Percentiles rank a stretch among this genome's conserved stretches.
phyloP scores from a whole-genome alignment of 805 yeast species.

The Zygosaccharomyces bisporus region DNA sequence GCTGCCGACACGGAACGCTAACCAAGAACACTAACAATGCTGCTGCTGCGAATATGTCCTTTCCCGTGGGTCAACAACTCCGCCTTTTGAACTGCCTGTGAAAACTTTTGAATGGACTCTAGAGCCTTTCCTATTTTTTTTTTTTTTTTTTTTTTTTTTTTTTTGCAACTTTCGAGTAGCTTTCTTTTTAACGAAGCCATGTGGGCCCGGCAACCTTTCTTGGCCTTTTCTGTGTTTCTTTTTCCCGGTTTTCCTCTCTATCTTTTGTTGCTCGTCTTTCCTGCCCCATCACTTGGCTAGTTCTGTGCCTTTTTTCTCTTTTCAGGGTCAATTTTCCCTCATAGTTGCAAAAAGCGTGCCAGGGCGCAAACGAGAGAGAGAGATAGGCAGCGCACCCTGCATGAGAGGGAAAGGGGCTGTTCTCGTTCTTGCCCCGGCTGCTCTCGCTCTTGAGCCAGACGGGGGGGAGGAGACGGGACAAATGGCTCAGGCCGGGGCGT shows the following conservation, averaged over 20 bases:
- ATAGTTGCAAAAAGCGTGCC: neutral
- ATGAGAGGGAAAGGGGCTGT: neutral
- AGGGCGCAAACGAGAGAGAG: neutral
- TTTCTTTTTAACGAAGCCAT: neutral
- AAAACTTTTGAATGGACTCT: no score
- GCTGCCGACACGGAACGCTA: no score
- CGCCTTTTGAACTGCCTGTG: no score
- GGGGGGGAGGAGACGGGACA: neutral
- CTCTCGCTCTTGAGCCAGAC: no score
- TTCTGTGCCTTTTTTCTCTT: neutral
- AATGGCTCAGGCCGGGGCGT: neutral
- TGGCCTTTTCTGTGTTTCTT: neutral
- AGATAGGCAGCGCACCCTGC: neutral
- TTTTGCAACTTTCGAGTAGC: no score
- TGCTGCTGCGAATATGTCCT: no score
- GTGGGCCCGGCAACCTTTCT: neutral
- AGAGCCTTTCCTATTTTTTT: no score
- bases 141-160: no score
- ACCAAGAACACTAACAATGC: no score
- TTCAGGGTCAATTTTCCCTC: neutral
- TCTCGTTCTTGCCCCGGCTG: no score
- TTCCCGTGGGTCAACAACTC: no score
- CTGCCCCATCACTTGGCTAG: neutral
- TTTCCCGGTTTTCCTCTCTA: neutral
- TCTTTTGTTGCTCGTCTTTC: neutral